Evolutionary conservation across 176 grass and related monocot species (phyloP).

Genomic region (Oryza meyeriana): DNA sequence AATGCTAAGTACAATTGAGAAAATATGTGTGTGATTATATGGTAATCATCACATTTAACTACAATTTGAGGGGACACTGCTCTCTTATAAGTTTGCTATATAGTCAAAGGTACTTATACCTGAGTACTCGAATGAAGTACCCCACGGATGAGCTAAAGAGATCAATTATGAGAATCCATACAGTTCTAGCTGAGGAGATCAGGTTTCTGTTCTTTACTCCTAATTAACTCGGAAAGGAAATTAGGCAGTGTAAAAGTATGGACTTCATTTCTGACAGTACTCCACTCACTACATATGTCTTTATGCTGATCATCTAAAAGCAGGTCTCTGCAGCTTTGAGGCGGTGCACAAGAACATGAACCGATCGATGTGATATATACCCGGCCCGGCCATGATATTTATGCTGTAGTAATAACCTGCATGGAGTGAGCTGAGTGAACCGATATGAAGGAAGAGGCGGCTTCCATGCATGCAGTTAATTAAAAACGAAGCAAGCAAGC

Average conservation of each 20-base stretch:
- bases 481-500: conserved; percentile 39
- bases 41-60: conserved; percentile 23
- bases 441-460: neutral
- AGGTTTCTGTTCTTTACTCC: neutral
- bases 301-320: conserved; percentile 14
- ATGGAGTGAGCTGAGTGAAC: neutral
- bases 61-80: neutral
- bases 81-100: neutral
- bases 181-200: neutral
- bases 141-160: neutral
- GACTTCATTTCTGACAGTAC: neutral
- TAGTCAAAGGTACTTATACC: neutral
- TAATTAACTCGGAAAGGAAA: neutral
- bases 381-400: neutral
- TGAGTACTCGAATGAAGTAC: neutral
- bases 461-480: conserved; percentile 25
- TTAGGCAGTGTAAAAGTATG: neutral
- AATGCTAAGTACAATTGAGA: neutral
- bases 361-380: neutral
- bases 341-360: neutral
- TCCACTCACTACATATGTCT: conserved; percentile 1
- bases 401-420: neutral
- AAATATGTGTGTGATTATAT: neutral
- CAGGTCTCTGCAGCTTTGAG: conserved; percentile 17
- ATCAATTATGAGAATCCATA: conserved; percentile 12